Conservation (phyloP, 495 filamentous ascomycete species). For the Collariella sp. region DNA sequence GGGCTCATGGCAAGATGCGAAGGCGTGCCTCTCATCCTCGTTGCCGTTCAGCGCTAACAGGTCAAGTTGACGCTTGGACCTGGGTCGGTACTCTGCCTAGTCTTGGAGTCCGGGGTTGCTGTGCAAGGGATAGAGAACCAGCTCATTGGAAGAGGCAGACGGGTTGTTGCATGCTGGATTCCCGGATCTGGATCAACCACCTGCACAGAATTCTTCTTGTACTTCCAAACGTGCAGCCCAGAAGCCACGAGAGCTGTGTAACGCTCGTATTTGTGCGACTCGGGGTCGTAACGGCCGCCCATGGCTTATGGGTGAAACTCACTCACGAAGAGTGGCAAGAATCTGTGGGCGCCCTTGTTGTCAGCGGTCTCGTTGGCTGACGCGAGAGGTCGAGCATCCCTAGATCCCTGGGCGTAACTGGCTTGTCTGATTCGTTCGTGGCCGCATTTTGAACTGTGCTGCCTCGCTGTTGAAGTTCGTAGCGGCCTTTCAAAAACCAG, state of each 20-base stretch:
- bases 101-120: neutral
- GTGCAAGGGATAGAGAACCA: neutral
- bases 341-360: neutral
- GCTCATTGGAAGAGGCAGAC: slow-evolving; percentile 6
- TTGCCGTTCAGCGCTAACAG: neutral
- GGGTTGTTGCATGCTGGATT: slow-evolving; percentile 11
- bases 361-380: neutral
- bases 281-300: neutral
- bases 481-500: neutral
- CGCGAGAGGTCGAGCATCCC: neutral
- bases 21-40: neutral
- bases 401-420: neutral
- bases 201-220: slow-evolving; percentile 2
- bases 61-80: too few species aligned
- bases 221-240: slow-evolving; percentile 2
- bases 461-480: neutral
- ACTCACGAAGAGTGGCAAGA: neutral
- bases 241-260: slow-evolving; percentile 5
- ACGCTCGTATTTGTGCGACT: slow-evolving; percentile 13
- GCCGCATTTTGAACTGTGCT: neutral
- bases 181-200: slow-evolving; percentile 9
- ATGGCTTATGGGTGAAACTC: neutral
- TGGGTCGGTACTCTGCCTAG: neutral
- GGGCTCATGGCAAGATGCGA: too few species aligned
- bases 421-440: neutral